Evolutionary conservation across 225 moss, liverwort and hornwort species (phyloP), one percentile per base, ranked within the genome.

Genomic region (Physcomitrellopsis africana): DNA sequence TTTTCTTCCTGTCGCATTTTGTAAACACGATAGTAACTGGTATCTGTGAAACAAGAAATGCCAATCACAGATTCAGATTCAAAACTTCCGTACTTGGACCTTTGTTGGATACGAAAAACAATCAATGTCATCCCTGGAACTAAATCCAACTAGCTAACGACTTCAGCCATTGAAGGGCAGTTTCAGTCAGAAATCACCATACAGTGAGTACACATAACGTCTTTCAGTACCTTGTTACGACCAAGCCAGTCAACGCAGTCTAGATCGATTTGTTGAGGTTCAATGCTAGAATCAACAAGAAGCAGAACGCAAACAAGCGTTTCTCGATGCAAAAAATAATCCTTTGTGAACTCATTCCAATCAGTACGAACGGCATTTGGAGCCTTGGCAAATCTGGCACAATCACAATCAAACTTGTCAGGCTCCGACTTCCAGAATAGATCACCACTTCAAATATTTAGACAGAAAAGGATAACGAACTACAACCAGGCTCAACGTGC

Each of bases 1-100:
- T 99, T 73, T 99, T 99, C 89, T 92, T 93, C 76, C 95, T 86
- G 63, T 99, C 99, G 77, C 99, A 99, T 80, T 99, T 99, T 8
- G 99, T 99, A 63, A 99, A 99, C 14, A 95, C 95, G 48, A 99
- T 24, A 9, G 99, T 93, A 9, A 92, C 62, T 58, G 99, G 99
- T 76, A 99, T 89, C 95, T 96, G 79, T 89, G 24, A 53, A 61
- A 62, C 54, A 70, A 75, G 11, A 59, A 58, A 60, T 44, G 41
- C 17, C 78, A 65, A 51, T 51, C 19, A 67, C 49, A 67, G 17
- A 5, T 22, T 72, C 70, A 76, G 60, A 68, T 60, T 77, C 70
- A 55, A 27, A 60, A 64, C 42, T 11, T 13, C 60, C 13, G 27
- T n/a, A 1, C 3, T 23, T 26, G 32, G 70, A 26, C 27, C 51